Conservation (phyloP, 176 grass and related monocot species). For the Aegilops umbellulata region DNA sequence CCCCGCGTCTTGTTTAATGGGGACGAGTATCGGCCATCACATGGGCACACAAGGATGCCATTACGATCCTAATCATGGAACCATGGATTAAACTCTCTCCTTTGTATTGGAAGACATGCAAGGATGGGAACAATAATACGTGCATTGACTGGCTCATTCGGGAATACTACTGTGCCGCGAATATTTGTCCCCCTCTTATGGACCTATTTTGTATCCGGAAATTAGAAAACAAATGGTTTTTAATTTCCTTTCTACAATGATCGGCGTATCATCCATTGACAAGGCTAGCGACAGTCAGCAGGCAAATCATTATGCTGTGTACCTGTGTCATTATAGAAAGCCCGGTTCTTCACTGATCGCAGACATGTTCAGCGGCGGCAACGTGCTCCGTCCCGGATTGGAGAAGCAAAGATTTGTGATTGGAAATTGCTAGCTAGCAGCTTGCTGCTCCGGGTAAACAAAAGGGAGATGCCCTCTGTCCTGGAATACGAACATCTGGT, state of each 20-base stretch:
- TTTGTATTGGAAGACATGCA: slow-evolving; percentile 19
- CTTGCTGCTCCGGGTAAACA: slow-evolving; percentile 45
- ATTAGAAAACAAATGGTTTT: neutral
- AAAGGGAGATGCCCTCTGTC: slow-evolving; percentile 56
- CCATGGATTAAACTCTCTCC: slow-evolving; percentile 31
- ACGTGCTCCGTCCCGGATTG: slow-evolving; percentile 27
- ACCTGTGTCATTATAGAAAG: slow-evolving; percentile 35
- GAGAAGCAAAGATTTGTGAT: slow-evolving; percentile 28
- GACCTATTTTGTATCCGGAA: neutral
- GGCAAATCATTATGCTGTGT: slow-evolving; percentile 20
- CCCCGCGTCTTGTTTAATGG: slow-evolving; percentile 33
- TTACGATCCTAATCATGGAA: slow-evolving; percentile 54
- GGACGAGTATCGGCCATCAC: slow-evolving; percentile 31
- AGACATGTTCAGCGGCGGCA: slow-evolving; percentile 23
- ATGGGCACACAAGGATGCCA: slow-evolving; percentile 41
- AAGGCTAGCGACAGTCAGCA: slow-evolving; percentile 27
- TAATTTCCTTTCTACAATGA: neutral
- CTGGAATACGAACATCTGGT: slow-evolving; percentile 44
- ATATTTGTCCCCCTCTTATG: slow-evolving; percentile 29
- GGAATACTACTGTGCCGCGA: slow-evolving; percentile 31
- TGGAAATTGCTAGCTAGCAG: slow-evolving; percentile 38
- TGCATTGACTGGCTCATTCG: slow-evolving; percentile 37
- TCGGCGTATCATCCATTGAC: slow-evolving; percentile 34
- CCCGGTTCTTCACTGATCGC: neutral
- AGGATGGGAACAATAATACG: slow-evolving; percentile 37